Conservation (phyloP, 2,329 filamentous ascomycete genomes). For the Leptographium procerum region DNA sequence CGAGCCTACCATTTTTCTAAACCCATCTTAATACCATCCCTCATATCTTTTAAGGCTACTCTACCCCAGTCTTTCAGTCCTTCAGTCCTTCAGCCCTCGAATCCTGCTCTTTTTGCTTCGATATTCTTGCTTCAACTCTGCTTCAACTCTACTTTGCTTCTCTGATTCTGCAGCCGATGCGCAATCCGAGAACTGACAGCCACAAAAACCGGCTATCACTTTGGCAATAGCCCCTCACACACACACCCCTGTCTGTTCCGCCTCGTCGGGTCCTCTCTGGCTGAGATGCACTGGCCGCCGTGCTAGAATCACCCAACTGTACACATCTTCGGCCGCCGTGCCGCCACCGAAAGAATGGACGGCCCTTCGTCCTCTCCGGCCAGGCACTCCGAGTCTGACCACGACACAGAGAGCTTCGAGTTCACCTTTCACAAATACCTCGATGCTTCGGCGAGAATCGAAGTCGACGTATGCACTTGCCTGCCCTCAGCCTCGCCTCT, state of each 20-base stretch:
- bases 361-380: background rate
- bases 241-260: background rate
- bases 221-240: background rate
- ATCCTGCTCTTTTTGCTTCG: background rate
- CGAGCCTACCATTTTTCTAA: background rate
- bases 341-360: background rate
- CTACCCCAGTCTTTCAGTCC: background rate
- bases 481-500: background rate
- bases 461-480: conserved; percentile 14
- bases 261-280: background rate
- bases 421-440: conserved; percentile 18
- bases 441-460: conserved; percentile 13
- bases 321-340: background rate
- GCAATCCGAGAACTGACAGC: background rate
- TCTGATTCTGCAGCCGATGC: background rate
- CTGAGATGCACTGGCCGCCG: background rate
- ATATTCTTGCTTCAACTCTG: background rate
- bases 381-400: background rate
- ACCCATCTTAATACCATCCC: too few relatives aligned
- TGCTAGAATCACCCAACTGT: background rate
- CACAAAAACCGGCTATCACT: background rate
- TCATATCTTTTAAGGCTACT: background rate
- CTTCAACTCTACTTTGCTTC: background rate
- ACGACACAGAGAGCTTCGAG: conserved; percentile 6
- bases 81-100: background rate